Conservation (phyloP, 2,329 filamentous ascomycete species). For the Delphinella strobiligena region DNA sequence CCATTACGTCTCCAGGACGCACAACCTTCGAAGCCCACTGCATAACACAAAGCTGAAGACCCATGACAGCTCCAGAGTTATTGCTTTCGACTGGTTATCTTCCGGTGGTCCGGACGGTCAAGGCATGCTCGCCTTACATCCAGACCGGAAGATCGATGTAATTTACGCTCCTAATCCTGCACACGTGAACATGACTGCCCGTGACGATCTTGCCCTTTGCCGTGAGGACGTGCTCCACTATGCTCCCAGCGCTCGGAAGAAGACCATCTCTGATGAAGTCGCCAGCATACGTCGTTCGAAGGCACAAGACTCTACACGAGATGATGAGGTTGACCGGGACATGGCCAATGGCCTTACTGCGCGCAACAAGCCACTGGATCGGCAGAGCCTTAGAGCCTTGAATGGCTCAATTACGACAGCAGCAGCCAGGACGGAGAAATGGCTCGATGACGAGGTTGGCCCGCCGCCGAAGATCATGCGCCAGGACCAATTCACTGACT, state of each 20-base stretch:
- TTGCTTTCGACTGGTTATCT: constrained; percentile 51
- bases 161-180: constrained; percentile 33
- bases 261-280: constrained; percentile 7
- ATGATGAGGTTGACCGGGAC: not conserved
- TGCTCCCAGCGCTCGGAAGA: constrained; percentile 3
- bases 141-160: constrained; percentile 39
- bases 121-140: constrained; percentile 40
- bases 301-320: not conserved
- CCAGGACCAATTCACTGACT: constrained; percentile 7
- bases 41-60: constrained; percentile 32
- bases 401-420: constrained; percentile 1
- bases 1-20: constrained; percentile 32
- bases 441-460: constrained; percentile 5
- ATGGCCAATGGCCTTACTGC: not conserved
- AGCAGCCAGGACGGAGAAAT: constrained; percentile 5
- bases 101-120: constrained; percentile 34
- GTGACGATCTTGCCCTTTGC: constrained; percentile 26
- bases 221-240: constrained; percentile 6
- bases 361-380: constrained; percentile 1
- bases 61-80: constrained; percentile 36
- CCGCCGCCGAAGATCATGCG: constrained; percentile 1
- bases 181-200: constrained; percentile 30
- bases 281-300: constrained; percentile 5
- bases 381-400: constrained; percentile 4
- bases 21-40: constrained; percentile 31